Evolutionary conservation across 768 basidiomycete species (phyloP), one percentile per base, ranked within the genome.

Genomic region (Tulasnella sp.): DNA sequence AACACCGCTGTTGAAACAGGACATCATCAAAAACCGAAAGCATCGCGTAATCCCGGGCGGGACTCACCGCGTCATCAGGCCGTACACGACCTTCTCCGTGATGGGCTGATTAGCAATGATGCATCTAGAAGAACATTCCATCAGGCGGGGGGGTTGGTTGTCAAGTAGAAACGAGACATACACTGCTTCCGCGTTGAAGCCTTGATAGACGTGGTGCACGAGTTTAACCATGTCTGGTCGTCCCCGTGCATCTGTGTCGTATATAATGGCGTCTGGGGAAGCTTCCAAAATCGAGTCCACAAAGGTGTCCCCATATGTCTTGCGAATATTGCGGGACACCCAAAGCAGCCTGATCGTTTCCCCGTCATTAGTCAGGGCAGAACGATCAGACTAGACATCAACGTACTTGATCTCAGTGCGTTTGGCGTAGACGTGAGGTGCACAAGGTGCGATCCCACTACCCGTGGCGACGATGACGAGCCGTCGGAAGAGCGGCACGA

Each of bases 401-500:
- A 25, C 49, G 2, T 34, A 51, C 49, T 56, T 56, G 25, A 56
- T 56, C 31, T 42, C 39, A 29, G 54, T 41, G 40, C 40, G n/a
- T 35, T 56, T 68, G 54, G 74, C 78, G 53, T 81, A 64, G 56
- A 82, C 75, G 51, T 72, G 73, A 0, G 78, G 76, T 2, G 77
- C 74, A 63, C 77, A 79, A n/a, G 79, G 80, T 2, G 78, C 80
- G 59, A 82, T 80, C 41, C 78, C 78, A 15, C 72, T 74, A 3
- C 77, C 80, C 17, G 79, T 81, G 6, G 54, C 40, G 8, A 59
- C 58, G 29, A 59, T 52, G 34, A 59, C 25, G 6, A 60, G 23
- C 7, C 59, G 17, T 8, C 58, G 49, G 42, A 60, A 60, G 25
- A 60, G 45, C 6, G 59, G 59, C 15, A 60, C 59, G 45, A 60